phyloP scores from a whole-genome alignment of 306 rosid genomes.

The Prunus campanulata region DNA sequence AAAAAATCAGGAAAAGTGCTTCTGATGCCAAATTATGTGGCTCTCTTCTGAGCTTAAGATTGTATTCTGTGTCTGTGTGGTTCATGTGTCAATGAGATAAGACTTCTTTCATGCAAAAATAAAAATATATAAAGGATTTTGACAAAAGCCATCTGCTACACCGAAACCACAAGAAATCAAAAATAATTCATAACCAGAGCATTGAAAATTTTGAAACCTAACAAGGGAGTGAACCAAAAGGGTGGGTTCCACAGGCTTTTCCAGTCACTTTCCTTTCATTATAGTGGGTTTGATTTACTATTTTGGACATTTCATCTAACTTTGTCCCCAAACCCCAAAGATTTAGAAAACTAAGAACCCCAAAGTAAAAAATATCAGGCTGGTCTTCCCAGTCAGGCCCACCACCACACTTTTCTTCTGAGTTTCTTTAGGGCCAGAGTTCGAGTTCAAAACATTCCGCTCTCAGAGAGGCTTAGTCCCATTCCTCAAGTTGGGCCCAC shows the following conservation, averaged over 20 bases:
- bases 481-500: slow-evolving; percentile 1
- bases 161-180: neutral
- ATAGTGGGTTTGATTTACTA: neutral
- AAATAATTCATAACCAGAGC: neutral
- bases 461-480: neutral
- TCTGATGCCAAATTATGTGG: neutral
- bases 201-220: neutral
- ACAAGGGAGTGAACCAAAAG: neutral
- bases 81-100: too few species aligned
- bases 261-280: neutral
- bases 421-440: neutral
- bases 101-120: neutral
- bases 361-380: neutral
- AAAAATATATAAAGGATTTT: neutral
- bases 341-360: too few species aligned
- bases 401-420: neutral
- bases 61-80: neutral
- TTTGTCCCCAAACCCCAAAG: neutral
- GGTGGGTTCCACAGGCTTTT: slow-evolving; percentile 2
- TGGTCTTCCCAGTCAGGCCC: neutral
- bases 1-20: neutral
- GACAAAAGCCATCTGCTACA: slow-evolving; percentile 1
- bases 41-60: neutral
- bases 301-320: neutral
- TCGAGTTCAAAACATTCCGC: neutral